Evolutionary conservation across 306 rosid genomes (phyloP).

Genomic region (Alnus rubra): DNA sequence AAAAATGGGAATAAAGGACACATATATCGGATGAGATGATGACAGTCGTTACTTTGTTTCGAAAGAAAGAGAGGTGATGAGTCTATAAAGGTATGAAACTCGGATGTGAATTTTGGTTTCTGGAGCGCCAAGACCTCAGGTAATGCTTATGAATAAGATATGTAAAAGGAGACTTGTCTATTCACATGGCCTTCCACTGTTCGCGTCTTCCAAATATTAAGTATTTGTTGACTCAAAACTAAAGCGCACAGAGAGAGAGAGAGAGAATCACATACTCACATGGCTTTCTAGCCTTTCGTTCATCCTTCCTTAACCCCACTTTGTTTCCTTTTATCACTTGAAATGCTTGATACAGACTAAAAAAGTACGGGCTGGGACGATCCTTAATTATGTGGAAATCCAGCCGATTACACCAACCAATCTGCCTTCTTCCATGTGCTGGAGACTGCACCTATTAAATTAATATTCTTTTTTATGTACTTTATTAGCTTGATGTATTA

Average conservation of each 20-base stretch:
- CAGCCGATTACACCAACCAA: not conserved
- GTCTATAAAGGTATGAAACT: not conserved
- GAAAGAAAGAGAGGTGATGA: not conserved
- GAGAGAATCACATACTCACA: not conserved
- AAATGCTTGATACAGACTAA: not conserved
- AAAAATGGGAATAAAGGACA: not conserved
- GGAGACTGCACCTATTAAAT: not conserved
- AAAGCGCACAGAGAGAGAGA: not conserved
- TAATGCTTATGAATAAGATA: not conserved
- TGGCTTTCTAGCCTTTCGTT: not conserved
- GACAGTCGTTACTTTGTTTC: not conserved
- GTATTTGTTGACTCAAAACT: not conserved
- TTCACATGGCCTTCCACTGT: not conserved
- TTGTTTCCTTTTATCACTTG: not conserved
- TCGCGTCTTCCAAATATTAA: not conserved
- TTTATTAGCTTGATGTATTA: not conserved
- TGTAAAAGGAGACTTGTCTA: not conserved
- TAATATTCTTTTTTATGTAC: not conserved
- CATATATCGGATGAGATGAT: not conserved
- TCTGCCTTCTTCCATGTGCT: constrained; percentile 6
- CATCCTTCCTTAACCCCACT: not conserved
- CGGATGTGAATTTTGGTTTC: not conserved
- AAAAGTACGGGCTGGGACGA: not conserved
- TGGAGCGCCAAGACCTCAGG: not conserved
- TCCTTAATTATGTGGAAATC: not conserved